phyloP scores from a whole-genome alignment of 2,329 filamentous ascomycete genomes.

The Teratosphaeria pseudoeucalypti region DNA sequence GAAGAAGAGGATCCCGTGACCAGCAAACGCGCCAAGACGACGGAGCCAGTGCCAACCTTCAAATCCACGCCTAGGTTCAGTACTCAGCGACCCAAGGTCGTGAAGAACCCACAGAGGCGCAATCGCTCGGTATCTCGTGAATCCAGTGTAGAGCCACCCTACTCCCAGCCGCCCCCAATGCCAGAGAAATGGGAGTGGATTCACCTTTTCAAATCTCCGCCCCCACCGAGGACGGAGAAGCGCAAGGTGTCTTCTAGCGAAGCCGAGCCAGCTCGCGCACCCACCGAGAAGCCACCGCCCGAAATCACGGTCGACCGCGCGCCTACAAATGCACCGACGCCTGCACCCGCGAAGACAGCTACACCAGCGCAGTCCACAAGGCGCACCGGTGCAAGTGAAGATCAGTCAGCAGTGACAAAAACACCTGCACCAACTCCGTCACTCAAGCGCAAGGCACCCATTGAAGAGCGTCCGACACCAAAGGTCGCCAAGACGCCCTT shows the following conservation, averaged over 20 bases:
- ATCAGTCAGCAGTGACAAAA: not conserved
- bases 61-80: not conserved
- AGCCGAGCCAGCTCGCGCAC: not conserved
- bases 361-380: not conserved
- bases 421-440: not conserved
- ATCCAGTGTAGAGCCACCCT: not conserved
- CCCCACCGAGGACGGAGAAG: not conserved
- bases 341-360: not conserved
- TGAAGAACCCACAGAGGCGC: not conserved
- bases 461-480: not conserved
- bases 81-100: not conserved
- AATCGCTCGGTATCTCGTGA: not conserved
- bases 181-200: constrained; percentile 6
- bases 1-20: not conserved
- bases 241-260: not conserved
- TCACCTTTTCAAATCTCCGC: constrained; percentile 1
- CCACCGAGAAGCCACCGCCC: not conserved
- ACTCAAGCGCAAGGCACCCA: not conserved
- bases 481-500: not conserved
- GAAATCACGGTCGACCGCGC: not conserved
- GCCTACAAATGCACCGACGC: not conserved
- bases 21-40: not conserved
- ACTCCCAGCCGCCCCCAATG: not conserved
- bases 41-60: not conserved
- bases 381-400: not conserved